phyloP scores from a whole-genome alignment of 805 yeast species.

The Hanseniaspora lachancei region DNA sequence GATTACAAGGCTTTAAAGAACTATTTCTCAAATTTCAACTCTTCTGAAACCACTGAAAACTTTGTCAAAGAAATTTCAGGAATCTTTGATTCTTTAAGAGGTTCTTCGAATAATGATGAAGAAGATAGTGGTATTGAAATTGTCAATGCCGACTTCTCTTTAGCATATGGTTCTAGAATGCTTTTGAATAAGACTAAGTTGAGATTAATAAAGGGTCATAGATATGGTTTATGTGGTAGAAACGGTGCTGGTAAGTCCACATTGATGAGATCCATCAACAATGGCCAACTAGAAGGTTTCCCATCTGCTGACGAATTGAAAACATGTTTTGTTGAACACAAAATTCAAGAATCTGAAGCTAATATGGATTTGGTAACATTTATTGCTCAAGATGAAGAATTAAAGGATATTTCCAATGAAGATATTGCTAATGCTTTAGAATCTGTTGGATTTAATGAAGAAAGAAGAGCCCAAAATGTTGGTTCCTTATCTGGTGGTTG shows the following conservation, averaged over 20 bases:
- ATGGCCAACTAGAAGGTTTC: conserved; percentile 95
- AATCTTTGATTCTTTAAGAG: conserved; percentile 36
- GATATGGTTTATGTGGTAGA: conserved; percentile 96
- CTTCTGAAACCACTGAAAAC: conserved; percentile 29
- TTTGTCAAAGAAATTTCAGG: conserved; percentile 41
- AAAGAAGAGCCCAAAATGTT: conserved; percentile 77
- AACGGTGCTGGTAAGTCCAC: conserved; percentile 99
- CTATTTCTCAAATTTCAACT: conserved; percentile 36
- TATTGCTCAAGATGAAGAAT: conserved; percentile 79
- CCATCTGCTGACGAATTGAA: conserved; percentile 75
- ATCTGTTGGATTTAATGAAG: conserved; percentile 84
- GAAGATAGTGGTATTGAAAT: conserved; percentile 76
- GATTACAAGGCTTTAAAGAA: conserved; percentile 53
- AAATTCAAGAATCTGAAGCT: conserved; percentile 87
- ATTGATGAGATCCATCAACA: conserved; percentile 88
- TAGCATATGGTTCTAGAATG: conserved; percentile 97
- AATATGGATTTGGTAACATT: conserved; percentile 78
- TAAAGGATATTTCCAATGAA: conserved; percentile 45
- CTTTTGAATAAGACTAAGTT: conserved; percentile 81
- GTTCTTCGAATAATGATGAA: conserved; percentile 39
- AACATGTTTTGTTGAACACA: conserved; percentile 95
- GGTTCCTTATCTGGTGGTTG: conserved; percentile 97
- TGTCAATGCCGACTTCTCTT: conserved; percentile 86
- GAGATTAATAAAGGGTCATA: conserved; percentile 81
- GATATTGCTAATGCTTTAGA: conserved; percentile 66